A percentile compares a stretch with the other conserved stretches of the same genome.
phyloP scores from a whole-genome alignment of 306 rosid genomes.

The Sindora glabra region DNA sequence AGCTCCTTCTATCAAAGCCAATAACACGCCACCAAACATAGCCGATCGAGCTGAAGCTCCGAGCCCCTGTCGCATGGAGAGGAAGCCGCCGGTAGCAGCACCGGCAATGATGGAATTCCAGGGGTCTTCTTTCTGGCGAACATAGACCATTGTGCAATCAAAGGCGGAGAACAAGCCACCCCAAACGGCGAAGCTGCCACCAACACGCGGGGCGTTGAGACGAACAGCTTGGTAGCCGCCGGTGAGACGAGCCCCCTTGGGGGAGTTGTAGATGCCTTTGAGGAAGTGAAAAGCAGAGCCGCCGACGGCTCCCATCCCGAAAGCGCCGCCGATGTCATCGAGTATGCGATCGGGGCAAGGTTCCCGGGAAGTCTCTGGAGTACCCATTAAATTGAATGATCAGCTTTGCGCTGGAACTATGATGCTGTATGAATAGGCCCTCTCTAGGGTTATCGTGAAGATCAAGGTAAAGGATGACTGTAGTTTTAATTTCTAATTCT shows the following conservation, averaged over 20 bases:
- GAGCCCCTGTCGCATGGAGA: slow-evolving; percentile 71
- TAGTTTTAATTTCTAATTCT: no score
- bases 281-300: slow-evolving; percentile 83
- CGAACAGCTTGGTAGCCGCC: slow-evolving; percentile 79
- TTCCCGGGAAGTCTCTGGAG: slow-evolving; percentile 73
- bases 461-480: no score
- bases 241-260: slow-evolving; percentile 48
- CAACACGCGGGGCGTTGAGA: slow-evolving; percentile 84
- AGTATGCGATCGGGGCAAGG: slow-evolving; percentile 90
- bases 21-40: slow-evolving; percentile 50
- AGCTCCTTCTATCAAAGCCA: slow-evolving; percentile 80
- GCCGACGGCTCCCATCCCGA: slow-evolving; percentile 92
- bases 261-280: slow-evolving; percentile 73
- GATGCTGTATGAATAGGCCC: no score
- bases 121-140: slow-evolving; percentile 89
- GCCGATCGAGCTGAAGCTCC: slow-evolving; percentile 58
- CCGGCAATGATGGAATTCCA: slow-evolving; percentile 89
- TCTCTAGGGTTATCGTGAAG: no score
- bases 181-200: slow-evolving; percentile 87
- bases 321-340: slow-evolving; percentile 86
- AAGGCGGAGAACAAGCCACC: slow-evolving; percentile 81
- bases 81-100: slow-evolving; percentile 88
- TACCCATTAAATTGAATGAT: no score
- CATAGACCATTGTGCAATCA: slow-evolving; percentile 76
- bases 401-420: no score